Percentiles rank a stretch among this genome's conserved stretches.
These are phyloP conservation scores for Chrysoporthe cubensis DNA, from an alignment of 2,329 filamentous ascomycete species.

Conservation along the genomic window DNA sequence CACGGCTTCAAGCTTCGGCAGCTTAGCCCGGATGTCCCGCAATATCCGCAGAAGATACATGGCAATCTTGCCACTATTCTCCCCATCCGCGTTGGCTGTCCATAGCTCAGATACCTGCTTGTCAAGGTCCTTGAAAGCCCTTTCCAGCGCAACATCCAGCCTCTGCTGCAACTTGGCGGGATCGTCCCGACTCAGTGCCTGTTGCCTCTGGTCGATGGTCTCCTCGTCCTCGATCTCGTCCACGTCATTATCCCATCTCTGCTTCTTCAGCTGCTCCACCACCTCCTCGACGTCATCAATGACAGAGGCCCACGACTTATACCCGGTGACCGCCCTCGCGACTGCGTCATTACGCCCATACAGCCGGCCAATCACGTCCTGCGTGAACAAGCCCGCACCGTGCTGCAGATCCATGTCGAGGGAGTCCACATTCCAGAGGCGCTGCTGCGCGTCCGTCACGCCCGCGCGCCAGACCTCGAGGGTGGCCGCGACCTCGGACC, in stretches of 20 bases:
- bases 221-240: constrained; percentile 77
- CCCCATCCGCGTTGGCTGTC: constrained; percentile 47
- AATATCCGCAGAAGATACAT: constrained; percentile 75
- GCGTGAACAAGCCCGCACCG: constrained; percentile 70
- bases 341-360: constrained; percentile 74
- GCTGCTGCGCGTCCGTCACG: constrained; percentile 52
- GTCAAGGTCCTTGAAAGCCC: constrained; percentile 53
- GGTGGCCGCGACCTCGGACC: constrained; percentile 64
- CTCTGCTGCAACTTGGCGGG: constrained; percentile 42
- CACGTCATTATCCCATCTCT: constrained; percentile 76
- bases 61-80: constrained; percentile 56
- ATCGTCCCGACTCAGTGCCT: constrained; percentile 68
- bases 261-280: constrained; percentile 66
- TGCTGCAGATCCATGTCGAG: constrained; percentile 68
- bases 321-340: constrained; percentile 63
- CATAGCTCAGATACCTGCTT: constrained; percentile 57
- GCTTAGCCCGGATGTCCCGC: constrained; percentile 71
- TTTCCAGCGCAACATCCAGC: constrained; percentile 38
- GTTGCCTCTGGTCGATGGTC: constrained; percentile 67
- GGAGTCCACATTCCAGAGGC: constrained; percentile 70
- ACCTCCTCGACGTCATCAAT: constrained; percentile 69
- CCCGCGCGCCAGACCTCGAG: constrained; percentile 64
- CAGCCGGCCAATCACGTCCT: constrained; percentile 68
- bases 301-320: constrained; percentile 73
- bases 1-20: constrained; percentile 58